phyloP scores from a whole-genome alignment of 148 eudicot species.

The Spergularia marina region DNA sequence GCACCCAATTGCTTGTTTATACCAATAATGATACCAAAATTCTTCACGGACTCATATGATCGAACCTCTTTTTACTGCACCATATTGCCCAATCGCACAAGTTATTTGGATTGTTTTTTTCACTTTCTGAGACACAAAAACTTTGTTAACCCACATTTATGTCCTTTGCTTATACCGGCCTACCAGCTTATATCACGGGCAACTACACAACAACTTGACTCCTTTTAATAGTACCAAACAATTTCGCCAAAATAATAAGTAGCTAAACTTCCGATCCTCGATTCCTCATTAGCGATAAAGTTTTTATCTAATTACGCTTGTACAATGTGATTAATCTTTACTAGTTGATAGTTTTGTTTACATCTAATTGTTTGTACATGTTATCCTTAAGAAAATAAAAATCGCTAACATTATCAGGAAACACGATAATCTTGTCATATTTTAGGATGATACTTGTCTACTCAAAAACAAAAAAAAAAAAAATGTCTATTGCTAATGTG shows the following conservation, averaged over 20 bases:
- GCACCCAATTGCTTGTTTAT: conserved; percentile 8
- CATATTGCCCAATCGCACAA: conserved; percentile 5
- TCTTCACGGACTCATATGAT: conserved; percentile 37
- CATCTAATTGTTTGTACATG: too few species aligned
- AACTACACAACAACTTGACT: conserved; percentile 40
- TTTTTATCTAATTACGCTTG: too few species aligned
- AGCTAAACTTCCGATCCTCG: too few species aligned
- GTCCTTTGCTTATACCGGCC: conserved; percentile 4
- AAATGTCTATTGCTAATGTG: too few species aligned
- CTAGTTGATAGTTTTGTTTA: too few species aligned
- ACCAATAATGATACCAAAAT: conserved; percentile 14
- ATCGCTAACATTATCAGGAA: too few species aligned
- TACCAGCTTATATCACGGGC: conserved; percentile 34
- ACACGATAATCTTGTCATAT: too few species aligned
- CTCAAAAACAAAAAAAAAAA: too few species aligned
- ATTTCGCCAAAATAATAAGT: background rate
- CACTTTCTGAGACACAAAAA: background rate
- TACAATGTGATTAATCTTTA: too few species aligned
- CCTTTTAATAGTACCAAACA: background rate
- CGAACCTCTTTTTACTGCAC: background rate
- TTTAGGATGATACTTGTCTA: too few species aligned
- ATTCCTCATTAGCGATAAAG: too few species aligned
- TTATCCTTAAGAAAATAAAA: too few species aligned
- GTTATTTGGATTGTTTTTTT: conserved; percentile 1
- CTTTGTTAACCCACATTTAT: conserved; percentile 15